Conservation (phyloP, 2,329 filamentous ascomycete species). For the Ascochyta pisi region DNA sequence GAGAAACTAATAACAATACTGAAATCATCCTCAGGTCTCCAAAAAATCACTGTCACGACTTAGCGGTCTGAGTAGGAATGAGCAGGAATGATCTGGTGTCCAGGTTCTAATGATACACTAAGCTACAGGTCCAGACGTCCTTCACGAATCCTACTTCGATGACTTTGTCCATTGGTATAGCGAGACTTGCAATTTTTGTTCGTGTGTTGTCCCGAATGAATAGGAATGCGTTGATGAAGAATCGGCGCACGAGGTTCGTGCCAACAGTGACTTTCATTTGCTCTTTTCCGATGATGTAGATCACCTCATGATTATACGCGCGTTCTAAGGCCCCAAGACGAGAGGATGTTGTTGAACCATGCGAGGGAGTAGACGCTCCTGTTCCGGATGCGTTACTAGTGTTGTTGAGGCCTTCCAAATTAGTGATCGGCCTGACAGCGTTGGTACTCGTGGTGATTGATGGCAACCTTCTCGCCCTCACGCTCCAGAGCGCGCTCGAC, state of each 20-base stretch:
- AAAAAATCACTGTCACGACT: too few relatives aligned
- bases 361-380: constrained; percentile 13
- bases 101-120: too few relatives aligned
- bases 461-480: constrained; percentile 29
- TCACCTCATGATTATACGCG: constrained; percentile 56
- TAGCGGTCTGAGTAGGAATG: too few relatives aligned
- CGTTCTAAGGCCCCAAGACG: constrained; percentile 48
- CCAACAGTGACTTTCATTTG: constrained; percentile 49
- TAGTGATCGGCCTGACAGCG: constrained; percentile 2
- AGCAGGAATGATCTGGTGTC: too few relatives aligned
- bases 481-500: constrained; percentile 38
- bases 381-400: not conserved
- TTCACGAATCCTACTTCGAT: constrained; percentile 75
- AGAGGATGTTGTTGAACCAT: constrained; percentile 32
- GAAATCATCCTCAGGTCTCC: too few relatives aligned
- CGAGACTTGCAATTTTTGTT: constrained; percentile 69
- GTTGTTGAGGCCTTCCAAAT: not conserved
- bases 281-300: constrained; percentile 65
- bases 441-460: too few relatives aligned
- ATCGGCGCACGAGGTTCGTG: constrained; percentile 53
- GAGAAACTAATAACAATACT: too few relatives aligned
- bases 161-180: constrained; percentile 65
- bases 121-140: constrained; percentile 58
- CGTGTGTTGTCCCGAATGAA: constrained; percentile 72
- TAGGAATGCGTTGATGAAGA: constrained; percentile 63